Evolutionary conservation across 345 rosid genomes (phyloP), one percentile per base, ranked within the genome.

Genomic region (Toxicodendron radicans): DNA sequence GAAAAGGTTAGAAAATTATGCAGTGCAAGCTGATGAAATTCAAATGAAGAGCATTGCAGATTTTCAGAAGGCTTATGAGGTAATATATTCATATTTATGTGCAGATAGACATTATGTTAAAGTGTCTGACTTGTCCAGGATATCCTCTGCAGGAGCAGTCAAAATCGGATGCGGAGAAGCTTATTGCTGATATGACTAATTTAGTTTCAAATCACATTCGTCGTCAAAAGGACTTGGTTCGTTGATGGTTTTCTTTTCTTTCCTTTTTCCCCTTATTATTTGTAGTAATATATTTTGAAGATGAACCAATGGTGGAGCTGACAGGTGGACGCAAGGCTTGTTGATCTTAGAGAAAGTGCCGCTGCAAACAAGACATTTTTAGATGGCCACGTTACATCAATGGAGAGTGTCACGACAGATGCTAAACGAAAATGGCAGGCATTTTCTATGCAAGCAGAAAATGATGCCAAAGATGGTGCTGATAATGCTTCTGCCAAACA

Each of bases 391-490:
- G 86, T 87, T 78, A 82, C 91, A 68, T 68, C 87, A 9, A 77
- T 93, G 79, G 90, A 90, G 52, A 84, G 83, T 21, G 71, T 89
- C 12, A 84, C 97, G 30, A 82, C 81, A 21, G 99, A 93, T 70
- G 99, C 98, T 20, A 96, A 96, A 79, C 84, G 99, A 67, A 96
- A 96, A 66, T 96, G 99, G 99, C 89, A 92, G 64, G 88, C 88
- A 72, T 90, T 88, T 68, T 85, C 87, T 48, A 77, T 54, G 79
- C 91, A 92, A 80, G 92, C 97, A 33, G 98, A 88, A 76, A 87
- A 79, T 76, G 89, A 85, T 35, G 86, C 92, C n/a, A 87, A 81
- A 70, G 98, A 92, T 51, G 73, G 81, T 79, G 87, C 92, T 32
- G 91, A 86, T 82, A 85, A 84, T 80, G 84, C 91, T 58, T 93